Conservation (phyloP, 495 filamentous ascomycete species). For the Penicillium subrubescens region DNA sequence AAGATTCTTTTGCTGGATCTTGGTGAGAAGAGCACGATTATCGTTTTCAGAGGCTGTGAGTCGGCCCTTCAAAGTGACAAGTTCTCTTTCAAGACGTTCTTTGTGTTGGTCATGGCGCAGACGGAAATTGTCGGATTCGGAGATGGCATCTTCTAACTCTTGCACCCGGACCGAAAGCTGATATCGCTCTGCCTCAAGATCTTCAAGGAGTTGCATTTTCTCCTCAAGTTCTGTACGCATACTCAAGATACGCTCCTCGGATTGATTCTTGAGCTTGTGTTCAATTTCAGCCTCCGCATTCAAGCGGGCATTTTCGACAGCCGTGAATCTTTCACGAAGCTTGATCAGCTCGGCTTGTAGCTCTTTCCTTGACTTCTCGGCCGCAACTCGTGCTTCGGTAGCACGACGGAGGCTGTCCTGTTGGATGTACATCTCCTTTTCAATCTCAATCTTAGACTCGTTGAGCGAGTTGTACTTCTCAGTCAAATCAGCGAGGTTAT, state of each 20-base stretch:
- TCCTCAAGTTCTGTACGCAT: slow-evolving; percentile 77
- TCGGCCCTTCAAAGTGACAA: slow-evolving; percentile 90
- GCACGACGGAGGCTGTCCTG: slow-evolving; percentile 91
- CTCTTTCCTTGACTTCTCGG: slow-evolving; percentile 86
- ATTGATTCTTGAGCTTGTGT: slow-evolving; percentile 72
- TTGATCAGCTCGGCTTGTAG: slow-evolving; percentile 81
- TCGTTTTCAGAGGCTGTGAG: slow-evolving; percentile 95
- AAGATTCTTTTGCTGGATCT: slow-evolving; percentile 95
- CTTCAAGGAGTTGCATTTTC: slow-evolving; percentile 67
- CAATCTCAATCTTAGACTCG: slow-evolving; percentile 93
- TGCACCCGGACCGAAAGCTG: slow-evolving; percentile 76
- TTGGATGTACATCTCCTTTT: slow-evolving; percentile 98
- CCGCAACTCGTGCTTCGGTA: slow-evolving; percentile 73
- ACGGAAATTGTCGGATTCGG: slow-evolving; percentile 85
- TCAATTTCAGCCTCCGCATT: slow-evolving; percentile 82
- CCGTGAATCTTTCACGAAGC: slow-evolving; percentile 78
- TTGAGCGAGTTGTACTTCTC: slow-evolving; percentile 87
- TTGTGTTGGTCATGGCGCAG: slow-evolving; percentile 89
- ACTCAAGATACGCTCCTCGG: slow-evolving; percentile 78
- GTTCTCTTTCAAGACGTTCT: slow-evolving; percentile 86
- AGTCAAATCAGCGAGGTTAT: slow-evolving; percentile 78
- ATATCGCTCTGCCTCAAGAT: slow-evolving; percentile 73
- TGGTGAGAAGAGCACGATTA: slow-evolving; percentile 92
- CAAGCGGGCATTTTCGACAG: slow-evolving; percentile 80
- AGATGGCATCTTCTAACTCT: slow-evolving; percentile 77